These are phyloP conservation scores for Cercophora samala DNA, from an alignment of 495 filamentous ascomycete species.

Conservation along the genomic window DNA sequence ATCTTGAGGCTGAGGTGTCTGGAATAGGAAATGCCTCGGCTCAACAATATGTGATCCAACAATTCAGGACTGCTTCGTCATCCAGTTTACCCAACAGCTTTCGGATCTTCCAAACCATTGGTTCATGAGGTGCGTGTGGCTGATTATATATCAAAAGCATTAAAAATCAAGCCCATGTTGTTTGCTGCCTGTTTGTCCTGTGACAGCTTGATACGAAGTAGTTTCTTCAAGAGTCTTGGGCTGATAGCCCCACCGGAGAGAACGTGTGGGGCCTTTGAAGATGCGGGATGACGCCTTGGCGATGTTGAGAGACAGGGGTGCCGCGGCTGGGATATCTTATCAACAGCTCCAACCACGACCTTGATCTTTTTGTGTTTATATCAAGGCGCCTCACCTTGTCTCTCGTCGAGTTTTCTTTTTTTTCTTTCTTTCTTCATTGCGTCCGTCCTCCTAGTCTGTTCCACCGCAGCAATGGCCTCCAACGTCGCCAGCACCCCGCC, in stretches of 20 bases:
- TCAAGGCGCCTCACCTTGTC: background rate
- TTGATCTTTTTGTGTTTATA: background rate
- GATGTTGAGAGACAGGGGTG: background rate
- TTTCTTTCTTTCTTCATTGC: too few species aligned
- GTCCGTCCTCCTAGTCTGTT: too few species aligned
- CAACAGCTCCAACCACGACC: background rate
- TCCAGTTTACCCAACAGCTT: background rate
- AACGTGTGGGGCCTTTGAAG: too few species aligned
- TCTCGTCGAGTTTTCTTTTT: background rate
- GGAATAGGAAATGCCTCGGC: background rate
- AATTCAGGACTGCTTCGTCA: background rate
- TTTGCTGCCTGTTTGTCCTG: background rate
- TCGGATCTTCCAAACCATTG: background rate
- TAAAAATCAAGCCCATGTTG: background rate
- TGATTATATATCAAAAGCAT: background rate
- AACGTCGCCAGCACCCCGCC: slow-evolving; percentile 15
- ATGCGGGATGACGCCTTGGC: background rate
- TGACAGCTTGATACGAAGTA: background rate
- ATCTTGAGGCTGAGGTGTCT: background rate
- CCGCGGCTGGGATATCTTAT: background rate
- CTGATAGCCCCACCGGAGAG: background rate
- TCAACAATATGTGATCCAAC: background rate
- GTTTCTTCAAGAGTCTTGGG: too few species aligned
- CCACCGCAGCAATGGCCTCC: slow-evolving; percentile 20
- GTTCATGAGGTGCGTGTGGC: background rate